Evolutionary conservation across 1,284 basidiomycete genomes (phyloP).

Genomic region (Ganoderma sinense): DNA sequence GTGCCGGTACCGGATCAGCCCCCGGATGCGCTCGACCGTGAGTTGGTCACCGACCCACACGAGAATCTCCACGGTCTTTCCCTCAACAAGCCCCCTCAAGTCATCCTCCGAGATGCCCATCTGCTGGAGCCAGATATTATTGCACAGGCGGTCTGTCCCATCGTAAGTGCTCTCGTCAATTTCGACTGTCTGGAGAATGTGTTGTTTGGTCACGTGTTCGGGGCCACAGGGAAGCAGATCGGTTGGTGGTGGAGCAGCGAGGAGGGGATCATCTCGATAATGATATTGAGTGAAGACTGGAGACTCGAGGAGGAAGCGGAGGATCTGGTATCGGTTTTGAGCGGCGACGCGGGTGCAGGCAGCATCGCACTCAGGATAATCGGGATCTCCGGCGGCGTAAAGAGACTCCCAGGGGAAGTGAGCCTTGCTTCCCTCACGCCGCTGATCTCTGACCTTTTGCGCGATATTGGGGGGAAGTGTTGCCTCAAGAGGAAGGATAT

Average conservation of each 20-base stretch:
- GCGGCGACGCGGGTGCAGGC: background rate
- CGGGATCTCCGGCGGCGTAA: background rate
- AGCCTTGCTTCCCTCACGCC: background rate
- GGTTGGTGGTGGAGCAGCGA: background rate
- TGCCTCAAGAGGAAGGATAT: slow-evolving; percentile 15
- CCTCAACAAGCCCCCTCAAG: too few species aligned
- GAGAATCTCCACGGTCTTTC: background rate
- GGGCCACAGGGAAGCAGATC: slow-evolving; percentile 14
- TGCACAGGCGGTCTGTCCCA: slow-evolving; percentile 26
- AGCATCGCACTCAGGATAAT: background rate
- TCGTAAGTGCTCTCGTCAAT: slow-evolving; percentile 33
- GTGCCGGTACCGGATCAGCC: slow-evolving; percentile 31
- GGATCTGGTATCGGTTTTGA: slow-evolving; percentile 14
- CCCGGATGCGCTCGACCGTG: slow-evolving; percentile 28
- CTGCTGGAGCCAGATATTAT: slow-evolving; percentile 17
- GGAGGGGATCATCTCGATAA: background rate
- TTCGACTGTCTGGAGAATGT: slow-evolving; percentile 30
- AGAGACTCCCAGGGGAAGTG: slow-evolving; percentile 13
- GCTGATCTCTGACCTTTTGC: background rate
- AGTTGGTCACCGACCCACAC: slow-evolving; percentile 37
- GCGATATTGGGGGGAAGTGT: background rate
- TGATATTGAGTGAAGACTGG: slow-evolving; percentile 10
- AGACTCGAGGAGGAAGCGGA: slow-evolving; percentile 17
- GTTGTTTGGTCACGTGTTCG: slow-evolving; percentile 10
- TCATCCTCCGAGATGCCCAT: slow-evolving; percentile 6